Conservation (phyloP, 768 basidiomycete genomes). For the Panaeolus papilionaceus region DNA sequence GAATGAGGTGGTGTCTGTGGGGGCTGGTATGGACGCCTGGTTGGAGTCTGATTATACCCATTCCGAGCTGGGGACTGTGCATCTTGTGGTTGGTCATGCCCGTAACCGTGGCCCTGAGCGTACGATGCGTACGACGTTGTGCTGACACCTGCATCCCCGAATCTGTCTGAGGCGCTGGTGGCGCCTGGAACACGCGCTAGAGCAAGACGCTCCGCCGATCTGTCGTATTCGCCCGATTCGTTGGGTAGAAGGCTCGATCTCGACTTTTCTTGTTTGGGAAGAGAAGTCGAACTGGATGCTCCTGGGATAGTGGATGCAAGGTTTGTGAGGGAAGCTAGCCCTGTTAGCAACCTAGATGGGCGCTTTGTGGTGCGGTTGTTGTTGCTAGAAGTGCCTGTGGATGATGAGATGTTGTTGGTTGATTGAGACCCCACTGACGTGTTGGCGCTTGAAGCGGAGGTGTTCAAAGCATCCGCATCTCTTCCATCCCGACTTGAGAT, state of each 20-base stretch:
- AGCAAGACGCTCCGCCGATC: conserved; percentile 9
- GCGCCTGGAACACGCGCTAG: not conserved
- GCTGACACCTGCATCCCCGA: conserved; percentile 5
- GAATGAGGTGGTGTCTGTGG: conserved; percentile 7
- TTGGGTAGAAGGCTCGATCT: conserved; percentile 4
- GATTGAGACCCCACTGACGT: not conserved
- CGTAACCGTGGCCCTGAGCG: conserved; percentile 1
- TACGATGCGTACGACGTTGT: conserved; percentile 1
- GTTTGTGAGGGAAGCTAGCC: conserved; percentile 3
- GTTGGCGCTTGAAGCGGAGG: not conserved
- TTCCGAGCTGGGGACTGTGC: not conserved
- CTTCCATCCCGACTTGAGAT: not conserved
- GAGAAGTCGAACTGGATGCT: not conserved
- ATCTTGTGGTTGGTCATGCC: not conserved
- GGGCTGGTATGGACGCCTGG: not conserved
- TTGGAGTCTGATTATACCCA: not conserved
- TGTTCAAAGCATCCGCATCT: not conserved
- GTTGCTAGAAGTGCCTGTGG: not conserved
- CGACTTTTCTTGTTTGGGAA: conserved; percentile 4
- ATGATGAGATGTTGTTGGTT: not conserved
- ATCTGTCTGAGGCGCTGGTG: not conserved
- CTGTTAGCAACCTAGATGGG: not conserved
- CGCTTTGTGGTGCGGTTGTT: not conserved
- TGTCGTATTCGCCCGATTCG: not conserved
- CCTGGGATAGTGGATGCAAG: not conserved